Conservation (phyloP, 1,139 yeast species). For the Geotrichum fermentans region DNA sequence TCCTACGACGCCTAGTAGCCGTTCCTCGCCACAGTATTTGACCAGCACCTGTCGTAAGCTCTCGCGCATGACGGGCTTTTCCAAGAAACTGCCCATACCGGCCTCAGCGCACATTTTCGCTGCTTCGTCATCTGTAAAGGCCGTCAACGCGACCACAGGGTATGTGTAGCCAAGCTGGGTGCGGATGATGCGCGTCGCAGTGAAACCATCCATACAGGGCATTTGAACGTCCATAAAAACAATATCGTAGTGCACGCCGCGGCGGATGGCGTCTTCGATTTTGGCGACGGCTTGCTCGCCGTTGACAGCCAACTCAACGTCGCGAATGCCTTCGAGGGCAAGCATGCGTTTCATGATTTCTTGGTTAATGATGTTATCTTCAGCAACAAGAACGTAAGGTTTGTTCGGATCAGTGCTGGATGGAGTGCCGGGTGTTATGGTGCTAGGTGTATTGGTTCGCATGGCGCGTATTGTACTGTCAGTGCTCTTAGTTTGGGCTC, state of each 20-base stretch:
- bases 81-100: constrained; percentile 84
- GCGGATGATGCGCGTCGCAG: constrained; percentile 73
- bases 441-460: neutral
- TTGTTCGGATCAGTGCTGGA: neutral
- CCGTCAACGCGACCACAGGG: constrained; percentile 91
- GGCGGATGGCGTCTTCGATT: constrained; percentile 49
- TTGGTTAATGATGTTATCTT: constrained; percentile 86
- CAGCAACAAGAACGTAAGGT: constrained; percentile 71
- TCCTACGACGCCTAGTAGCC: neutral
- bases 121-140: constrained; percentile 77
- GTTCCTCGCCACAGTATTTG: constrained; percentile 26
- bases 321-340: constrained; percentile 65
- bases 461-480: constrained; percentile 2
- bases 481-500: neutral
- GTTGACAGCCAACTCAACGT: constrained; percentile 73
- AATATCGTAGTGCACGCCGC: constrained; percentile 50
- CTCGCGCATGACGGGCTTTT: constrained; percentile 78
- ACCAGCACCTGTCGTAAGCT: constrained; percentile 50
- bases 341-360: constrained; percentile 86
- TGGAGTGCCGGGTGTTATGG: neutral
- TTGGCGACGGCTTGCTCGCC: constrained; percentile 82
- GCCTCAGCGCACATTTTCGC: constrained; percentile 69
- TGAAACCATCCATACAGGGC: constrained; percentile 87
- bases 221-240: constrained; percentile 95
- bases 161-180: constrained; percentile 55